A percentile compares a stretch with the other conserved stretches of the same genome.
These are phyloP conservation scores for Albizia julibrissin DNA, from an alignment of 306 rosid genomes.

Conservation along the genomic window DNA sequence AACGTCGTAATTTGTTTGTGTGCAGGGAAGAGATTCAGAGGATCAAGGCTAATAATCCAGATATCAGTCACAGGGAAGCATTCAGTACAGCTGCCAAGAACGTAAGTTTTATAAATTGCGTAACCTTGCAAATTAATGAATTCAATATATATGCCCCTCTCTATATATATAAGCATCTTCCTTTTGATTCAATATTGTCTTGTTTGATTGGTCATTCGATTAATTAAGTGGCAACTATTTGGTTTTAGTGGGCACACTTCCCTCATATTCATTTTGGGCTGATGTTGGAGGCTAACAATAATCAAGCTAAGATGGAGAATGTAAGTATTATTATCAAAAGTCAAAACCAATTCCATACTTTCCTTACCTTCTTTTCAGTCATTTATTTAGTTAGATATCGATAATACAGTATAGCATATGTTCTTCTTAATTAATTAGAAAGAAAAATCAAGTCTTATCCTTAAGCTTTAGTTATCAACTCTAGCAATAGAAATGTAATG, in stretches of 20 bases:
- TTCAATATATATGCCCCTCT: background rate
- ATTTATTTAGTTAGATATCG: background rate
- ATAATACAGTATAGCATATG: background rate
- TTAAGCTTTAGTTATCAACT: background rate
- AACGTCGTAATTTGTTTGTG: slow-evolving; percentile 7
- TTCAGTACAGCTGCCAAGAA: slow-evolving; percentile 98
- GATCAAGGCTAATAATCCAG: slow-evolving; percentile 97
- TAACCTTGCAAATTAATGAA: background rate
- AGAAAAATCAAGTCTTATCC: background rate
- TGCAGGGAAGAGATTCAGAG: slow-evolving; percentile 96
- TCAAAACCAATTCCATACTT: background rate
- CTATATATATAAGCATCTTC: background rate
- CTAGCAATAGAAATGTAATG: background rate
- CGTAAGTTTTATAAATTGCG: slow-evolving; percentile 38
- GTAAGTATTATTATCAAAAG: slow-evolving; percentile 44
- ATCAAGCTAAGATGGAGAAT: slow-evolving; percentile 78
- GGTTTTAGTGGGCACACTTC: slow-evolving; percentile 91
- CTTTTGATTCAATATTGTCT: background rate
- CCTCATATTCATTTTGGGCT: slow-evolving; percentile 97
- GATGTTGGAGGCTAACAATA: slow-evolving; percentile 85
- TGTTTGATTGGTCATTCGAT: background rate
- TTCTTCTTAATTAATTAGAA: background rate
- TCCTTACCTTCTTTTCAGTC: background rate
- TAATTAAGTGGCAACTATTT: slow-evolving; percentile 16
- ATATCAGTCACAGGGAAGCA: slow-evolving; percentile 95